Evolutionary conservation across 805 yeast species (phyloP), one percentile per base, ranked within the genome.

Genomic region (Torulaspora quercuum): DNA sequence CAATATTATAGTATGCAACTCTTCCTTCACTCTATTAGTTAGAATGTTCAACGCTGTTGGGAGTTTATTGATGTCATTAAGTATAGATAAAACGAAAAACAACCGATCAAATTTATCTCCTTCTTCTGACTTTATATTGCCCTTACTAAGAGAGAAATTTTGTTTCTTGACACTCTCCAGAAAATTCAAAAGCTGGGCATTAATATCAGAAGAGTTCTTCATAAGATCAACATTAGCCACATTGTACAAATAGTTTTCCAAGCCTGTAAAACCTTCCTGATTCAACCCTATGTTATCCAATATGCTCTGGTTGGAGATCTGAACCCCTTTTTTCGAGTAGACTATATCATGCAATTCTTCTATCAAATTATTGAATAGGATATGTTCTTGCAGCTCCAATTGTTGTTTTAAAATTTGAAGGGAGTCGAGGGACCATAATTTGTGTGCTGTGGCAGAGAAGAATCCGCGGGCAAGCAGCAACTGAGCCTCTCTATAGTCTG

Each of bases 291-390:
- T 42, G 6, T 50, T 45, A 12, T 50, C 46, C n/a, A 52, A 33
- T 3, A 59, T 56, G 29, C 52, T 45, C 9, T 49, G 46, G 24
- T 56, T 51, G 21, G 37, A 24, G 7, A 35, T 21, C 11, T 27
- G 25, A 10, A 41, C 13, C 7, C 41, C 42, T 11, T 57, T 64
- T 48, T 76, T 78, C 26, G 82, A 65, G 50, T 80, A 85, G n/a
- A 84, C 64, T 38, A 84, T 80, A 30, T 70, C 72, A 41, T 76
- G 79, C 26, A 87, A 63, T 51, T 88, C 95, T 44, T 84, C 95
- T n/a, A 84, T 65, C 12, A 89, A 65, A 44, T 76, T 75, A 30
- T 80, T 87, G 50, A 82, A 80, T 18, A 89, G 63, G 26, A 73
- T 70, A 39, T 75, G 76, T 10, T 74, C 70, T 45, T 80, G 88